phyloP scores from a whole-genome alignment of 2,329 filamentous ascomycete genomes.

The Pleomassaria siparia region DNA sequence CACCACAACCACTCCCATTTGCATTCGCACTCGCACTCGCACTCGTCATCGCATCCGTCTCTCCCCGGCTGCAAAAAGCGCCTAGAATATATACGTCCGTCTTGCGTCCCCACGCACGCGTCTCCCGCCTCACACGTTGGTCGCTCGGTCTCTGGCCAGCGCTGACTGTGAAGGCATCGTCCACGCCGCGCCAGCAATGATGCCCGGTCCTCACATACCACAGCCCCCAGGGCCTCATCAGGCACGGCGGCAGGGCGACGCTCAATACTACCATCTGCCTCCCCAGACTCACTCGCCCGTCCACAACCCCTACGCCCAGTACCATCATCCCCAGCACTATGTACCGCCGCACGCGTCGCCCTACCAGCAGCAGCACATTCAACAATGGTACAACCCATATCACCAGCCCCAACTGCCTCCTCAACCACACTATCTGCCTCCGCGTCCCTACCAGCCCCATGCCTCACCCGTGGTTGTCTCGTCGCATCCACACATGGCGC shows the following conservation, averaged over 20 bases:
- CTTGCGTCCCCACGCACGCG: constrained; percentile 4
- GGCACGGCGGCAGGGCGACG: constrained; percentile 45
- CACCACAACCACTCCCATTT: constrained; percentile 5
- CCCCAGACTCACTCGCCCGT: constrained; percentile 42
- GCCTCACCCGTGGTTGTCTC: constrained; percentile 50
- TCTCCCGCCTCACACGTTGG: constrained; percentile 40
- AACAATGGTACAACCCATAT: constrained; percentile 43
- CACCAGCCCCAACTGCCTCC: constrained; percentile 39
- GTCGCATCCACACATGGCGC: constrained; percentile 49
- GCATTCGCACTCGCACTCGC: too few relatives aligned
- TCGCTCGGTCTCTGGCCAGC: constrained; percentile 40
- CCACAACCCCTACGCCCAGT: constrained; percentile 42
- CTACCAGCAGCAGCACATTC: constrained; percentile 42
- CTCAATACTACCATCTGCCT: constrained; percentile 35
- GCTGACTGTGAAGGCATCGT: constrained; percentile 44
- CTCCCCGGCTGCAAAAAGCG: constrained; percentile 1
- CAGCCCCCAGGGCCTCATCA: constrained; percentile 41
- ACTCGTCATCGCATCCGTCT: constrained; percentile 12
- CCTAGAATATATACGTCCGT: constrained; percentile 5
- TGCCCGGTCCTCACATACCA: constrained; percentile 63
- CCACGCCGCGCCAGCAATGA: constrained; percentile 66
- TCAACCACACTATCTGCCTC: constrained; percentile 28
- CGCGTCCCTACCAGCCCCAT: constrained; percentile 42
- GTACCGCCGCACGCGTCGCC: constrained; percentile 40
- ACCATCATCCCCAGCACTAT: constrained; percentile 44